phyloP scores from a whole-genome alignment of 192 early-diverging fungal species.

The Mortierella alpina region DNA sequence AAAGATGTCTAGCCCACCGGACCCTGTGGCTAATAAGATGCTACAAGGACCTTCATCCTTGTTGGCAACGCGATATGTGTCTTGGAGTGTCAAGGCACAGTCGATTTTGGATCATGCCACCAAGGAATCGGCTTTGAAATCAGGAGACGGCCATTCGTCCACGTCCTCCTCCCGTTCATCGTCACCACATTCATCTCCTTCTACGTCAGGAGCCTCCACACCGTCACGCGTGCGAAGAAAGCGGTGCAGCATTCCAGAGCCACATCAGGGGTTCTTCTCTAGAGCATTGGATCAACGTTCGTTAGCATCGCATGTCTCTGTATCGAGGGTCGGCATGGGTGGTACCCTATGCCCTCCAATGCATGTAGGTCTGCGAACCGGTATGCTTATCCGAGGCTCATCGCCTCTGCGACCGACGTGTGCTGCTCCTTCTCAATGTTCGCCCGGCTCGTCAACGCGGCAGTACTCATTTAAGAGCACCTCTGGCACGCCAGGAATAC shows the following conservation, averaged over 20 bases:
- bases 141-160: conserved; percentile 14
- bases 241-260: conserved; percentile 44
- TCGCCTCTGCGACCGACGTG: conserved; percentile 29
- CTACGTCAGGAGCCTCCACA: conserved; percentile 42
- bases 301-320: conserved; percentile 50
- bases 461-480: conserved; percentile 30
- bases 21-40: conserved; percentile 32
- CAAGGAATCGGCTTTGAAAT: conserved; percentile 4
- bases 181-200: conserved; percentile 37
- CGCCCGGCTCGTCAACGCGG: conserved; percentile 10
- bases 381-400: conserved; percentile 46
- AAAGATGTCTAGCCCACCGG: neutral
- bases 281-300: conserved; percentile 46
- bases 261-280: conserved; percentile 51
- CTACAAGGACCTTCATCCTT: conserved; percentile 36
- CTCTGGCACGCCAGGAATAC: neutral
- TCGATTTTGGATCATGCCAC: conserved; percentile 45
- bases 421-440: neutral
- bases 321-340: conserved; percentile 46
- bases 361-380: conserved; percentile 34
- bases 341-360: conserved; percentile 37
- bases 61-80: conserved; percentile 32
- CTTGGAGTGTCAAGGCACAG: conserved; percentile 54
- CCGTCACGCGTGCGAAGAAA: conserved; percentile 33
- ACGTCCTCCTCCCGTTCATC: conserved; percentile 25